phyloP scores from a whole-genome alignment of 2,329 filamentous ascomycete species.

The Stylonectria norvegica region DNA sequence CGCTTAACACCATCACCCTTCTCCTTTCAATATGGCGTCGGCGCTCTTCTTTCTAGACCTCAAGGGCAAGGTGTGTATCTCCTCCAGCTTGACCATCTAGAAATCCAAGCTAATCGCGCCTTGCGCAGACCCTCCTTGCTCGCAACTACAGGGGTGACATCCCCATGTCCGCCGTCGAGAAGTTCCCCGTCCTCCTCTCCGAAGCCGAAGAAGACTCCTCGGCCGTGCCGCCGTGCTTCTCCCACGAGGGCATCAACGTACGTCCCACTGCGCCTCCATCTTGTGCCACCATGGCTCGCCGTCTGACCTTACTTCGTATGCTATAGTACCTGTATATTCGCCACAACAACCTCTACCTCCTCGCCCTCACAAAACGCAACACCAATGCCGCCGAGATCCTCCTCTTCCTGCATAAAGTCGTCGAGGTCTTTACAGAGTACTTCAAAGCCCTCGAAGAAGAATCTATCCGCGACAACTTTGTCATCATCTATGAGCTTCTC shows the following conservation, averaged over 20 bases:
- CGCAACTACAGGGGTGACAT: conserved; percentile 98
- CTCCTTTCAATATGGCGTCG: conserved; percentile 72
- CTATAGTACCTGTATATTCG: conserved; percentile 93
- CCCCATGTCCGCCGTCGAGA: conserved; percentile 98
- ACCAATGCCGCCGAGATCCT: conserved; percentile 98
- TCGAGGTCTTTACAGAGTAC: conserved; percentile 99
- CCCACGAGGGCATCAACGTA: conserved; percentile 96
- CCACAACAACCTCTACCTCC: conserved; percentile 98
- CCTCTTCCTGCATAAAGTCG: conserved; percentile 94
- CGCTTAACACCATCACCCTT: conserved; percentile 12
- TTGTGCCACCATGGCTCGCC: conserved; percentile 8
- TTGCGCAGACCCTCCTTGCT: conserved; percentile 84
- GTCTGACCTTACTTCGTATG: conserved; percentile 13
- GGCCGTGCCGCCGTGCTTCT: conserved; percentile 95
- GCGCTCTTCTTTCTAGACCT: conserved; percentile 98
- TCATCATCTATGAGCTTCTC: conserved; percentile 96
- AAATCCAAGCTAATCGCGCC: no score
- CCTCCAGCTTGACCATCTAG: neutral
- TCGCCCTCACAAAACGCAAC: conserved; percentile 96
- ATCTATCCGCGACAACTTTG: conserved; percentile 98
- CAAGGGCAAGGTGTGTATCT: conserved; percentile 84
- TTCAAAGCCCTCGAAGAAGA: conserved; percentile 99
- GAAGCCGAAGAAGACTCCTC: conserved; percentile 99
- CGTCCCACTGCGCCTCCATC: conserved; percentile 32
- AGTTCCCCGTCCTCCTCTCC: conserved; percentile 91